These are phyloP conservation scores for Saccharomyces hybrid DNA, from an alignment of 1,139 yeast genomes.

Conservation along the genomic window DNA sequence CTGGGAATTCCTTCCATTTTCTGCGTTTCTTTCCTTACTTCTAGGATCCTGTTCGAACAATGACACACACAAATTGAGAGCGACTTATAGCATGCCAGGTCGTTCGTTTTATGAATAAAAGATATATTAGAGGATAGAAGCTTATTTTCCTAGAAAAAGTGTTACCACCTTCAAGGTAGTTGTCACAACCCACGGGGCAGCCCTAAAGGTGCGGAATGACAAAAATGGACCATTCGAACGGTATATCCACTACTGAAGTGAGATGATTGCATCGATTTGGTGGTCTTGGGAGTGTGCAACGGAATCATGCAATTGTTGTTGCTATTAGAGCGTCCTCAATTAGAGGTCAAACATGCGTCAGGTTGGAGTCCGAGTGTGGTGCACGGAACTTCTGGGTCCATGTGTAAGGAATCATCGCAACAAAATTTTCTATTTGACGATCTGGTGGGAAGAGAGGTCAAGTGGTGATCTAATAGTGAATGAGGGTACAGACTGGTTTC, in stretches of 20 bases:
- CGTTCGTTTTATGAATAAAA: background rate
- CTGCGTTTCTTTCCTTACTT: background rate
- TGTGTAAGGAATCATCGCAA: background rate
- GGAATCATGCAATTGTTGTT: background rate
- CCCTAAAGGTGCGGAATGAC: background rate
- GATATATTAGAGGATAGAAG: background rate
- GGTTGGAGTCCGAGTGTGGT: background rate
- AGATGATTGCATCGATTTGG: background rate
- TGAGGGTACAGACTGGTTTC: background rate
- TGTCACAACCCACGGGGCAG: background rate
- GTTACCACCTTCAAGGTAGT: background rate
- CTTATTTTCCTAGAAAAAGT: background rate
- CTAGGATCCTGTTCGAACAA: too few relatives aligned
- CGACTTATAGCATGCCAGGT: too few relatives aligned
- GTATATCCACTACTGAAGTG: background rate
- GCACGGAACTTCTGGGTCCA: background rate
- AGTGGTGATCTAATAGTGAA: background rate
- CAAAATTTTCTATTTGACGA: background rate
- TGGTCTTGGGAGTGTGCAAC: background rate
- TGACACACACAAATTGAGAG: too few relatives aligned
- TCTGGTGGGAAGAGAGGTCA: background rate
- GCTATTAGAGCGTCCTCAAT: background rate
- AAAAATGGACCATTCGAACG: background rate
- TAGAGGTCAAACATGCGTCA: background rate
- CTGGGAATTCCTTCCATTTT: conserved; percentile 17